A percentile compares a stretch with the other conserved stretches of the same genome.
Evolutionary conservation across 148 eudicot genomes (phyloP).

Genomic region (Dianthus caryophyllus): DNA sequence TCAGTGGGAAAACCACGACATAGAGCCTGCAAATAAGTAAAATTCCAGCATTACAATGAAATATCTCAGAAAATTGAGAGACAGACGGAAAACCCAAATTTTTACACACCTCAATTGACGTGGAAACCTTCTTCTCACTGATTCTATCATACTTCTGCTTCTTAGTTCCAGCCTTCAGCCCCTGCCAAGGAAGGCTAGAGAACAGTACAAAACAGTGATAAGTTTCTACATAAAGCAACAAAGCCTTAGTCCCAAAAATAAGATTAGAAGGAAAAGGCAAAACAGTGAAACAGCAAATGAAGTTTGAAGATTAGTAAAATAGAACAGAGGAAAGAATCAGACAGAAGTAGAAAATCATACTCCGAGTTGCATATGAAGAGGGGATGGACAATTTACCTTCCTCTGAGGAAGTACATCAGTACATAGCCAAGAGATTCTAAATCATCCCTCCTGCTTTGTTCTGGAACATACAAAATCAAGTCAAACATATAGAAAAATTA

Average conservation of each 20-base stretch:
- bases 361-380: neutral
- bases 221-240: neutral
- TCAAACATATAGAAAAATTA: conserved; percentile 14
- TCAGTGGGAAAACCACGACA: conserved; percentile 91
- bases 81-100: neutral
- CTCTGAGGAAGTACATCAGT: conserved; percentile 83
- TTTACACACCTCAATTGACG: conserved; percentile 74
- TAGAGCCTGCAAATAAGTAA: conserved; percentile 41
- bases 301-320: too few species aligned
- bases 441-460: conserved; percentile 97
- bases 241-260: too few species aligned
- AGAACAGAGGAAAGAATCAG: too few species aligned
- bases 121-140: conserved; percentile 84
- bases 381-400: conserved; percentile 51
- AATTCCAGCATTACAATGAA: conserved; percentile 9
- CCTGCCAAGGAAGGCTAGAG: conserved; percentile 96
- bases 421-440: conserved; percentile 97
- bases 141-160: conserved; percentile 93
- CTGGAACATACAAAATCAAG: conserved; percentile 34
- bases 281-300: too few species aligned
- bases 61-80: neutral
- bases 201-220: conserved; percentile 8
- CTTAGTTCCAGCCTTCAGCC: conserved; percentile 89
- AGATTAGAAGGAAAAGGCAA: too few species aligned
- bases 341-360: too few species aligned